These are phyloP conservation scores for Auricularia heimuer DNA, from an alignment of 768 basidiomycete species.

Conservation along the genomic window DNA sequence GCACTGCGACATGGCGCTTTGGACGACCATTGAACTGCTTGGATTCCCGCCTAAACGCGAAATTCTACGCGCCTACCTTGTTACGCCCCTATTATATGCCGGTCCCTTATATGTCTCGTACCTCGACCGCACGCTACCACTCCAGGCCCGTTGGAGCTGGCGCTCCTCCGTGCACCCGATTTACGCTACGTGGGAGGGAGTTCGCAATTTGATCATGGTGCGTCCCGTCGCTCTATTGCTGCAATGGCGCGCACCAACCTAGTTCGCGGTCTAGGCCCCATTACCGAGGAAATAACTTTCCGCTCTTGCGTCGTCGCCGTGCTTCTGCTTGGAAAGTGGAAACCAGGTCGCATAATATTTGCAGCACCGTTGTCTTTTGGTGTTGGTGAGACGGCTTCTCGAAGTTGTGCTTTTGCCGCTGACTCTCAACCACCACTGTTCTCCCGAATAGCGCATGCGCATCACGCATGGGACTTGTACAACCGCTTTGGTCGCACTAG, in stretches of 20 bases:
- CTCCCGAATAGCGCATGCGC: conserved; percentile 60
- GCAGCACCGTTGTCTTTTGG: conserved; percentile 82
- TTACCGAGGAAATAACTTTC: conserved; percentile 91
- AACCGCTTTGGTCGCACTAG: conserved; percentile 59
- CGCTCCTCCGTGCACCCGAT: conserved; percentile 27
- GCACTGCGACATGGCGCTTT: conserved; percentile 11
- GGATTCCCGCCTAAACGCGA: conserved; percentile 22
- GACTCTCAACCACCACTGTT: neutral
- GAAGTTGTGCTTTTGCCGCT: neutral
- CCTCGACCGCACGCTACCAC: conserved; percentile 40
- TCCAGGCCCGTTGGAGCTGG: conserved; percentile 43
- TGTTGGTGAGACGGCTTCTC: conserved; percentile 46
- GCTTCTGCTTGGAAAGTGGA: conserved; percentile 56
- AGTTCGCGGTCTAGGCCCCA: conserved; percentile 43
- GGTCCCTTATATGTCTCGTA: conserved; percentile 63
- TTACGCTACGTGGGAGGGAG: conserved; percentile 44
- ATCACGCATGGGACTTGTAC: conserved; percentile 86
- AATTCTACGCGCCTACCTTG: conserved; percentile 36
- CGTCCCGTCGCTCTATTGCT: neutral
- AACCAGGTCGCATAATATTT: conserved; percentile 55
- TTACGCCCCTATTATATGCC: conserved; percentile 63
- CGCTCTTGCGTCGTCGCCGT: conserved; percentile 72
- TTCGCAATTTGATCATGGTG: conserved; percentile 58
- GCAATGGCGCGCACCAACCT: neutral
- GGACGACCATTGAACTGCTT: conserved; percentile 30